Base-by-base conservation (phyloP, 768 basidiomycete genomes). In the Mycena kentingensis region DNA sequence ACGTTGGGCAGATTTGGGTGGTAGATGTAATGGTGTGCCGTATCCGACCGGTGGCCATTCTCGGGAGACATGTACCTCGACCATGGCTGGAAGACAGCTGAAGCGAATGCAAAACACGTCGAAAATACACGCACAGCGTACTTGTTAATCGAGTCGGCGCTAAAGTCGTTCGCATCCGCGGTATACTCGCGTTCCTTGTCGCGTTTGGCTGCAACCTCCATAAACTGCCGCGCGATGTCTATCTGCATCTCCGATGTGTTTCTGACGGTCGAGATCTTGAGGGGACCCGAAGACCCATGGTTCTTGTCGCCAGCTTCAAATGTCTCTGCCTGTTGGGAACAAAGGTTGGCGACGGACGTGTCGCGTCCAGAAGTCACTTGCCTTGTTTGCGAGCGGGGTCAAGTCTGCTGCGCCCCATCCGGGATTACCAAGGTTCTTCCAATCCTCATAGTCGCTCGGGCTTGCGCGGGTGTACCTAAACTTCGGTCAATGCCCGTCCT, bases 391-490 rank as follows among this genome's bases (percentile, higher is more conserved):
- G 15, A 85, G 67, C 0, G 85, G 84, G 26, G 86, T 76, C 4
- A 88, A 60, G 22, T 80, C 70, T 42, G 73, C 68, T 0, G 81
- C 79, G 5, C 82, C 73, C 86, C 86, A 88, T 2, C 84, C 85
- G 1, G 76, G 65, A 61, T 86, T 85, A 4, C 71, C 72, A 22
- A 70, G 63, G 1, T 52, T 67, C 60, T 79, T 77, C 85, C 85
- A 87, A 45, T 81, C 80, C 55, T 88, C 82, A 41, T 80, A 86
- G 61, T 88, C 86, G 0, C 83, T 85, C 2, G 81, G 78, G 6
- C 80, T 66, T 11, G 82, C 77, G 22, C 85, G 77, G 0, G 76
- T 79, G 55, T 85, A 38, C 37, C 37, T 38, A 15, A 13, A 18
- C 13, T 6, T 38, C 19, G 8, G 8, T 15, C 13, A n/a, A 38